Evolutionary conservation across 306 rosid species (phyloP).

Genomic region (Lablab purpureus): DNA sequence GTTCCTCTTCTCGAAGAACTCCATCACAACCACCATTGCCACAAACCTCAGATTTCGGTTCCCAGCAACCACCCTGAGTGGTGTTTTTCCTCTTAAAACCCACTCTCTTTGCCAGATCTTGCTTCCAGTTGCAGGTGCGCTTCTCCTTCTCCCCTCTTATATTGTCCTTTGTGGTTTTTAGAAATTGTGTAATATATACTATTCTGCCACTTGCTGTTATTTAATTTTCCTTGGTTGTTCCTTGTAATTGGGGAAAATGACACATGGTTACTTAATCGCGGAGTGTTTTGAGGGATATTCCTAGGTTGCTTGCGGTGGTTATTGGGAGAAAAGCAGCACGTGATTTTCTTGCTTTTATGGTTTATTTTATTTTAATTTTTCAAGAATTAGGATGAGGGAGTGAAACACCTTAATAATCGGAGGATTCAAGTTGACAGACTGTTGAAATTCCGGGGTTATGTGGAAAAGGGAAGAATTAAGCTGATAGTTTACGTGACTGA

Average conservation of each 20-base stretch:
- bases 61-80: slow-evolving; percentile 7
- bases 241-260: slow-evolving; percentile 7
- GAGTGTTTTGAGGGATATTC: slow-evolving; percentile 16
- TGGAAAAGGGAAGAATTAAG: not conserved
- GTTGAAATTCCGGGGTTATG: slow-evolving; percentile 20
- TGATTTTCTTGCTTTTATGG: slow-evolving; percentile 50
- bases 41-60: slow-evolving; percentile 44
- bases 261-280: slow-evolving; percentile 37
- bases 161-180: not conserved
- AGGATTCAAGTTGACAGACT: not conserved
- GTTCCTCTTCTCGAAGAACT: slow-evolving; percentile 21
- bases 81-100: not conserved
- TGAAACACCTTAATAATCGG: not conserved
- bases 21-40: slow-evolving; percentile 35
- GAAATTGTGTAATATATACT: not conserved
- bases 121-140: slow-evolving; percentile 50
- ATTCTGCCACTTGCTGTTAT: slow-evolving; percentile 13
- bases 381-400: slow-evolving; percentile 9
- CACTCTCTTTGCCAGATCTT: slow-evolving; percentile 61
- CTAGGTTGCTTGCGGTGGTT: slow-evolving; percentile 46
- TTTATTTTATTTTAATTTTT: slow-evolving; percentile 20
- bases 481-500: not conserved
- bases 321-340: slow-evolving; percentile 50
- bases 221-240: not conserved
- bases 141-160: not conserved